phyloP scores from a whole-genome alignment of 192 early-diverging fungal genomes.

The Cetraspora pellucida region DNA sequence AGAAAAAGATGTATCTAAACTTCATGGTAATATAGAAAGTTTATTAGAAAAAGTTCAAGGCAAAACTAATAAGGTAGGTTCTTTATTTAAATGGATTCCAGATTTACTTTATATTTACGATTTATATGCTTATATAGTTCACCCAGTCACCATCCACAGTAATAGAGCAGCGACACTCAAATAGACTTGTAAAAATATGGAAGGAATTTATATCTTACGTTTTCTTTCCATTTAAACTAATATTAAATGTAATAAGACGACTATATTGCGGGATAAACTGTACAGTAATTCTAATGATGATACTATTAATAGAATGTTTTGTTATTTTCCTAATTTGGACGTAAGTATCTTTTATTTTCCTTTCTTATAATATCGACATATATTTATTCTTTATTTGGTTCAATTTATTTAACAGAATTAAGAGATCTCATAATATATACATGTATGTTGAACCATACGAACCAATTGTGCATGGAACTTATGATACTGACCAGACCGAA shows the following conservation, averaged over 20 bases:
- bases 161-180: neutral
- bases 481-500: neutral
- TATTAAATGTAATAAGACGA: neutral
- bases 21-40: neutral
- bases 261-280: neutral
- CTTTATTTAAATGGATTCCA: neutral
- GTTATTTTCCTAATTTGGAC: constrained; percentile 1
- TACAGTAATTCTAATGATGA: neutral
- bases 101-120: neutral
- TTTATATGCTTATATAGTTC: no score
- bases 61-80: neutral
- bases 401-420: neutral
- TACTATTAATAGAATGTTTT: constrained; percentile 5
- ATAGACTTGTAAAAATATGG: neutral
- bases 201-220: neutral
- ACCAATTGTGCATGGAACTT: constrained; percentile 30
- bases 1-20: neutral
- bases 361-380: neutral
- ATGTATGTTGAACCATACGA: constrained; percentile 27
- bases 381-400: neutral
- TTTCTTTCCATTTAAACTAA: neutral
- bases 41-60: neutral
- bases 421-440: neutral
- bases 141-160: neutral
- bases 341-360: neutral